Conservation (phyloP, 305 asterid genomes). For the Fraxinus dipetala region DNA sequence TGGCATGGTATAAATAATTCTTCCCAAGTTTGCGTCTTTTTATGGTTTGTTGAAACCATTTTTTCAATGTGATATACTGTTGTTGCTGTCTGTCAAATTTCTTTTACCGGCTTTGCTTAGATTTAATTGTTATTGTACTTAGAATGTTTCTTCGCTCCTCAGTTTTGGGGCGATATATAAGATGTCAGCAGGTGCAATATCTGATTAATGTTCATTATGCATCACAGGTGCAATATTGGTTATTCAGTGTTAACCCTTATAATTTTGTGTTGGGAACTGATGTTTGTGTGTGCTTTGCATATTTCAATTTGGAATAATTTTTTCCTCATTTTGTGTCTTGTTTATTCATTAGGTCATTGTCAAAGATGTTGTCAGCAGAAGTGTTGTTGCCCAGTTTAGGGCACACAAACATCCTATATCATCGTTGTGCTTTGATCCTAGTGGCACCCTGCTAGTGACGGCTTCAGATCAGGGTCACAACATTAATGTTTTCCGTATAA, state of each 20-base stretch:
- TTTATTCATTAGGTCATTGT: constrained; percentile 67
- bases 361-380: constrained; percentile 67
- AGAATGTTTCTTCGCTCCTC: neutral
- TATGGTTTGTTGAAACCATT: neutral
- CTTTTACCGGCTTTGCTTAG: neutral
- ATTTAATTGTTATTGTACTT: neutral
- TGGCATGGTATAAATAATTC: constrained; percentile 71
- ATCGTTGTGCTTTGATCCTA: constrained; percentile 86
- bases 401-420: constrained; percentile 90
- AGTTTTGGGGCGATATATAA: neutral
- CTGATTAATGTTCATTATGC: constrained; percentile 34
- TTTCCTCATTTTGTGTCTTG: constrained; percentile 9
- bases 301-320: neutral
- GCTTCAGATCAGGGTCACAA: constrained; percentile 96
- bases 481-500: constrained; percentile 75
- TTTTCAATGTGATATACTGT: neutral
- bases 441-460: constrained; percentile 77
- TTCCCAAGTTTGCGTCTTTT: neutral
- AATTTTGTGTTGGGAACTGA: neutral
- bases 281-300: constrained; percentile 12
- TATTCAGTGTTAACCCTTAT: neutral
- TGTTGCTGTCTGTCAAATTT: neutral
- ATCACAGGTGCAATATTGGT: neutral
- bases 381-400: constrained; percentile 76
- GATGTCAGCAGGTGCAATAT: neutral